Conservation (phyloP, 495 filamentous ascomycete genomes). For the Glutinoglossum americanum region DNA sequence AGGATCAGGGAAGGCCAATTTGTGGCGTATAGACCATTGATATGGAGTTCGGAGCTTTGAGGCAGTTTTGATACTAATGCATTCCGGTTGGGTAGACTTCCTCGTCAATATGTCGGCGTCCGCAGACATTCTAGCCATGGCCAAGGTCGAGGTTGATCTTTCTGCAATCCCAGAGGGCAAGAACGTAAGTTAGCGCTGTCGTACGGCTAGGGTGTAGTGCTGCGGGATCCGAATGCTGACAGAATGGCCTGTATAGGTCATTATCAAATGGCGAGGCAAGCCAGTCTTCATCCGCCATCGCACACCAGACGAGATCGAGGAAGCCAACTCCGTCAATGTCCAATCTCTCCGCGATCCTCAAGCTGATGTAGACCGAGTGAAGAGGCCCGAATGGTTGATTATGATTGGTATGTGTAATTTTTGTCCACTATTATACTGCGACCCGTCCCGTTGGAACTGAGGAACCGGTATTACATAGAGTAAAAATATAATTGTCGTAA, state of each 20-base stretch:
- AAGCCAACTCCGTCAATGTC: constrained; percentile 61
- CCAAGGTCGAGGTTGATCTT: constrained; percentile 96
- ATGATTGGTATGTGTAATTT: constrained; percentile 58
- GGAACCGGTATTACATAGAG: neutral
- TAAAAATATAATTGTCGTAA: neutral
- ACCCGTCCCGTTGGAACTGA: neutral
- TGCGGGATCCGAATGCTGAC: neutral
- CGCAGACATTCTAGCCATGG: constrained; percentile 94
- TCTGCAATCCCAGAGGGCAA: constrained; percentile 89
- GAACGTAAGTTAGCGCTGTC: constrained; percentile 47
- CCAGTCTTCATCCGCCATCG: constrained; percentile 99
- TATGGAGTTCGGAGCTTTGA: too few relatives aligned
- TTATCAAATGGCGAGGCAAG: constrained; percentile 99
- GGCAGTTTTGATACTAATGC: constrained; percentile 7
- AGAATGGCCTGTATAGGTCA: constrained; percentile 36
- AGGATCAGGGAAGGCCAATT: neutral
- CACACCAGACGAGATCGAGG: constrained; percentile 65
- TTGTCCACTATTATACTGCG: neutral
- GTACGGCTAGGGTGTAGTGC: neutral
- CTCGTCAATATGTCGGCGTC: constrained; percentile 99
- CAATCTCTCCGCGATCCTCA: constrained; percentile 74
- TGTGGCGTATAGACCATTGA: constrained; percentile 1
- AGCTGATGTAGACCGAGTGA: constrained; percentile 71
- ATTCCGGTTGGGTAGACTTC: constrained; percentile 47
- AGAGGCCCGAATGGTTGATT: constrained; percentile 97